Evolutionary conservation across 1,139 yeast genomes (phyloP).

Genomic region (Geotrichum reessii): DNA sequence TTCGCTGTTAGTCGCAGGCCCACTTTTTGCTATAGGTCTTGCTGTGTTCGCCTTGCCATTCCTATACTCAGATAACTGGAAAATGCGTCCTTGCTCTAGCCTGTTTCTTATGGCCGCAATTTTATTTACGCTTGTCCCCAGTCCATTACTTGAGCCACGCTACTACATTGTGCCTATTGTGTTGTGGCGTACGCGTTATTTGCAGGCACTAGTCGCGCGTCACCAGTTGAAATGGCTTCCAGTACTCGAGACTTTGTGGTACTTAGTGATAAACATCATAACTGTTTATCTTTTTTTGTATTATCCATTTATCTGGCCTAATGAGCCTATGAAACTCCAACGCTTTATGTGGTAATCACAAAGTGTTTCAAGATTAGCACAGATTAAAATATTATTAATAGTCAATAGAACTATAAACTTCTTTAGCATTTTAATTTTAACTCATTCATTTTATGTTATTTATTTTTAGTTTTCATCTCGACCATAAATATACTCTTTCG

Average conservation of each 20-base stretch:
- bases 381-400: neutral
- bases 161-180: slow-evolving; percentile 79
- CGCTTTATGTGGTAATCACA: slow-evolving; percentile 80
- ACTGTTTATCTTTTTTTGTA: slow-evolving; percentile 53
- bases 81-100: neutral
- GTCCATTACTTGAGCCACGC: slow-evolving; percentile 90
- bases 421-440: neutral
- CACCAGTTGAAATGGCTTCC: slow-evolving; percentile 3
- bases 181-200: slow-evolving; percentile 54
- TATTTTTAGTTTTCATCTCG: neutral
- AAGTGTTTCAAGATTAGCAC: slow-evolving; percentile 23
- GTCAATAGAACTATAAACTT: neutral
- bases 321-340: slow-evolving; percentile 53
- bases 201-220: slow-evolving; percentile 40
- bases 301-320: slow-evolving; percentile 63
- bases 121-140: slow-evolving; percentile 63
- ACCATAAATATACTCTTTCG: neutral
- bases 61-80: neutral
- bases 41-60: slow-evolving; percentile 7
- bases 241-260: slow-evolving; percentile 55
- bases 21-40: slow-evolving; percentile 11
- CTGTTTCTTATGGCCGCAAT: slow-evolving; percentile 38
- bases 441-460: neutral
- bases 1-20: slow-evolving; percentile 13
- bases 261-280: slow-evolving; percentile 47